Evolutionary conservation across 495 filamentous ascomycete genomes (phyloP), one percentile per base, ranked within the genome.

Genomic region (Penicillium cataractarum): DNA sequence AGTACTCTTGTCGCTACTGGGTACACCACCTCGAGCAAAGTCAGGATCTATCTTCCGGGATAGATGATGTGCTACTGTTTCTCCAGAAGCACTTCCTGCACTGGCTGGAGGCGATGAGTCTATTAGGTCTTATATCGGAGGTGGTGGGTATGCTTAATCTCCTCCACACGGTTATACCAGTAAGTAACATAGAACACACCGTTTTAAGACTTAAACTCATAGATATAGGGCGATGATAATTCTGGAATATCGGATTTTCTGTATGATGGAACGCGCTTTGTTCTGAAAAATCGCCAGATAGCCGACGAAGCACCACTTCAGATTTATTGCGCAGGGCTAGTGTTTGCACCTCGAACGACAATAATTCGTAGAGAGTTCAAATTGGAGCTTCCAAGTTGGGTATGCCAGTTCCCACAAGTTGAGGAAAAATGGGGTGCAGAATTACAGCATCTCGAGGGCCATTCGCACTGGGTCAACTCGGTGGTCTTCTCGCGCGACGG

Each of bases 241-340:
- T 10, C 46, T 0, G 46, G 3, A 27, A 27, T 49, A 17, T 26
- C 46, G 3, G 46, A 49, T 12, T 49, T 49, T 60, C 39, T 65
- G 1, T 40, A 65, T 54, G 77, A 81, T 68, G 73, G 66, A 51
- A 70, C 57, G 48, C 71, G 76, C 35, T 81, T 81, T 64, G 46
- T 74, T 39, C 64, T 76, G 24, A 64, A 60, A 39, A 68, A 69
- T 60, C 63, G 21, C 66, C 73, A 62, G 61, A 80, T 46, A 71
- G 78, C 62, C 33, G 69, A 62, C 74, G 73, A 63, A 67, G 64
- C 62, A 22, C 61, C 61, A 3, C 62, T 71, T 56, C 59, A 71
- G 44, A 35, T 71, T 52, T 71, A 71, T 60, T 68, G 52, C 32
- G 60, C 70, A 31, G 73, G 69, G 26, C 65, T 81, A 13, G 33